A percentile compares a stretch with the other conserved stretches of the same genome.
Evolutionary conservation across 768 basidiomycete species (phyloP).

Genomic region (Panaeolus papilionaceus): DNA sequence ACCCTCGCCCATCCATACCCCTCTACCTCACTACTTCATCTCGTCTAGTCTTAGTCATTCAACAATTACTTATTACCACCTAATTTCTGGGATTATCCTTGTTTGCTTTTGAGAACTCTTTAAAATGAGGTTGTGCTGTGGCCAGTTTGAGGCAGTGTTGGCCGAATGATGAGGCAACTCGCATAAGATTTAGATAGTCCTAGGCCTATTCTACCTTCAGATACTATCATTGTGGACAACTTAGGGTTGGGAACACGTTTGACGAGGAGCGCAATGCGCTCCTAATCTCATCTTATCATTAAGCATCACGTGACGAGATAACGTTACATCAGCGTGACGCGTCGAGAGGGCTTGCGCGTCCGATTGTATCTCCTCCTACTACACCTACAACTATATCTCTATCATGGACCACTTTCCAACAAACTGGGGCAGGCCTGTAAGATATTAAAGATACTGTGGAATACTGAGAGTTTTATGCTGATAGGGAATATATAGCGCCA

Average conservation of each 20-base stretch:
- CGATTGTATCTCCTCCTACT: slow-evolving; percentile 29
- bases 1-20: background rate
- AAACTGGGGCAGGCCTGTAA: slow-evolving; percentile 83
- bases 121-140: no score
- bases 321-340: slow-evolving; percentile 12
- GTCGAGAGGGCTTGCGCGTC: slow-evolving; percentile 30
- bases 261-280: no score
- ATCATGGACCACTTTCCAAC: slow-evolving; percentile 82
- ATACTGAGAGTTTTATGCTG: background rate
- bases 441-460: slow-evolving; percentile 29
- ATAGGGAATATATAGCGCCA: slow-evolving; percentile 55
- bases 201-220: no score
- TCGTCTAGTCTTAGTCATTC: slow-evolving; percentile 6
- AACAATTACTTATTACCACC: slow-evolving; percentile 13
- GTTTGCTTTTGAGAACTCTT: background rate
- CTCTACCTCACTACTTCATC: background rate
- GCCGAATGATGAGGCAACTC: no score
- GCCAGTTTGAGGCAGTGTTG: no score
- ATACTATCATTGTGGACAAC: no score
- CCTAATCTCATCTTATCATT: no score
- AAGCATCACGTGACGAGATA: background rate
- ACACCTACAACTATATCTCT: slow-evolving; percentile 16
- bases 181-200: no score
- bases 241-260: no score
- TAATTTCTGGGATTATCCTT: background rate